Percentiles rank a stretch among this genome's conserved stretches.
Conservation (phyloP, 306 rosid species). For the Argentina anserina region DNA sequence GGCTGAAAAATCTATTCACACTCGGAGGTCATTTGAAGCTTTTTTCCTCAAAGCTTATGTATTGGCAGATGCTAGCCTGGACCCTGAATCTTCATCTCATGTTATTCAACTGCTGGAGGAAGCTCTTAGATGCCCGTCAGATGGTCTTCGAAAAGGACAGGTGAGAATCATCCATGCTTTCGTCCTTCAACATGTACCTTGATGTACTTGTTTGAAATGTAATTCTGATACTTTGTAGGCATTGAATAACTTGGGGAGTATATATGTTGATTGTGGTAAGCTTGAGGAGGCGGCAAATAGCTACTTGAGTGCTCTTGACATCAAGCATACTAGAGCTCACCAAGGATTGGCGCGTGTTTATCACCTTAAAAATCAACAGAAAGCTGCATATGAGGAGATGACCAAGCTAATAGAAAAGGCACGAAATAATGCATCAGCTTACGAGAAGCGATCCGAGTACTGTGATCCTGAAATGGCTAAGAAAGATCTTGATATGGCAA, state of each 20-base stretch:
- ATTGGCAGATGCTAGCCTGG: slow-evolving; percentile 62
- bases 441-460: slow-evolving; percentile 84
- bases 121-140: slow-evolving; percentile 85
- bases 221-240: slow-evolving; percentile 54
- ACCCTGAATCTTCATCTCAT: slow-evolving; percentile 51
- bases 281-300: slow-evolving; percentile 68
- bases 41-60: slow-evolving; percentile 73
- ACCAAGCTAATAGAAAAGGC: slow-evolving; percentile 73
- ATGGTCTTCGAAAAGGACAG: slow-evolving; percentile 90
- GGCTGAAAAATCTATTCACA: slow-evolving; percentile 60
- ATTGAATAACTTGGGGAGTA: slow-evolving; percentile 68
- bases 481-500: slow-evolving; percentile 63
- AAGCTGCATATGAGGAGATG: slow-evolving; percentile 83
- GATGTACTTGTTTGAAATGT: slow-evolving; percentile 20
- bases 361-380: slow-evolving; percentile 60
- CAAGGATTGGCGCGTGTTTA: slow-evolving; percentile 79
- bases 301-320: slow-evolving; percentile 71
- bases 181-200: slow-evolving; percentile 1
- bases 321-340: slow-evolving; percentile 88
- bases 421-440: slow-evolving; percentile 65
- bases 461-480: slow-evolving; percentile 71
- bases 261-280: slow-evolving; percentile 65
- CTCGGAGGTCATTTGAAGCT: slow-evolving; percentile 79
- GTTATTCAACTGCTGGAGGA: slow-evolving; percentile 68
- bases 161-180: slow-evolving; percentile 31